These are phyloP conservation scores for Basipetospora sp. DNA, from an alignment of 2,329 filamentous ascomycete genomes.

Conservation along the genomic window DNA sequence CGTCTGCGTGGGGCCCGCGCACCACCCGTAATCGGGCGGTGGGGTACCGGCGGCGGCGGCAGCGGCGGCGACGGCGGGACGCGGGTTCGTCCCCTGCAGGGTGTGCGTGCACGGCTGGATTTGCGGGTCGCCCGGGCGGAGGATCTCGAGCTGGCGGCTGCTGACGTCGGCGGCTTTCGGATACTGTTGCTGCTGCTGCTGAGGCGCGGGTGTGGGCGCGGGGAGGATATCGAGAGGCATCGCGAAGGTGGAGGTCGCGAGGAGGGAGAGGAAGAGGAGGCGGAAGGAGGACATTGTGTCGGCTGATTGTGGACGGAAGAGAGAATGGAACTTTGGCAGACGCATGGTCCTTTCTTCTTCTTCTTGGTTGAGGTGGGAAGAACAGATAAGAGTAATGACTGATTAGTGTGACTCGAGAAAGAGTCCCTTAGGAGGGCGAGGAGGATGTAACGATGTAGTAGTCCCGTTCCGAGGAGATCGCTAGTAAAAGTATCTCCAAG, in stretches of 20 bases:
- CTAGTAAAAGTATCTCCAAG: too few species aligned
- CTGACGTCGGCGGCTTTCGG: background rate
- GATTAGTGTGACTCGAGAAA: too few species aligned
- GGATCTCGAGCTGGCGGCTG: background rate
- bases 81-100: constrained; percentile 13
- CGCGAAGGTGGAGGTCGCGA: background rate
- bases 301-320: background rate
- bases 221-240: background rate
- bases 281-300: constrained; percentile 1
- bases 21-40: constrained; percentile 18
- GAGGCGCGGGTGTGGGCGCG: background rate
- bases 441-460: too few species aligned
- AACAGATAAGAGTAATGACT: too few species aligned
- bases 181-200: too few species aligned
- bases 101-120: constrained; percentile 4
- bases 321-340: background rate
- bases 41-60: constrained; percentile 19
- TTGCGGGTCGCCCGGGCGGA: constrained; percentile 1
- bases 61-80: constrained; percentile 11
- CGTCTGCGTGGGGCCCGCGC: constrained; percentile 10
- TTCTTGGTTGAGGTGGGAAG: too few species aligned
- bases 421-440: too few species aligned
- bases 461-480: too few species aligned
- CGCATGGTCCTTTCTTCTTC: too few species aligned
- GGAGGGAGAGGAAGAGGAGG: background rate